Conservation (phyloP, 2,329 filamentous ascomycete species). For the Fusarium sp. region DNA sequence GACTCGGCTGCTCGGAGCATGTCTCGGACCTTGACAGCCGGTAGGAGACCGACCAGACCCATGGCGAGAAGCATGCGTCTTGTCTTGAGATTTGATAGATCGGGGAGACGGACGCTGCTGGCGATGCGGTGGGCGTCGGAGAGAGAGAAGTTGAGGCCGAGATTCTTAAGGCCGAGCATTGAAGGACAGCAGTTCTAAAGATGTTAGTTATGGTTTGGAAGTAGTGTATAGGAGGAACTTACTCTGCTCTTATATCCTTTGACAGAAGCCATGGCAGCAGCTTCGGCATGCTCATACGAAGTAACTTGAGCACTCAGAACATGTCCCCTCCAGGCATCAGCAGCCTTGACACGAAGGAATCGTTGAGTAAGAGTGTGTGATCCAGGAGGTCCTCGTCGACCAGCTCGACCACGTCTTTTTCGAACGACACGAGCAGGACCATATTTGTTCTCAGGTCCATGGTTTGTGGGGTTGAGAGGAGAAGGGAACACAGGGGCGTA, state of each 20-base stretch:
- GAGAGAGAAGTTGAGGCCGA: slow-evolving; percentile 40
- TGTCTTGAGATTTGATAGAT: slow-evolving; percentile 45
- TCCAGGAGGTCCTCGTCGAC: slow-evolving; percentile 29
- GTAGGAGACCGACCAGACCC: slow-evolving; percentile 47
- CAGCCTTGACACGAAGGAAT: slow-evolving; percentile 57
- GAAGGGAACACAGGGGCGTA: slow-evolving; percentile 45
- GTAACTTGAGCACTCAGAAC: slow-evolving; percentile 46
- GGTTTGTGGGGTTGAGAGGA: slow-evolving; percentile 45
- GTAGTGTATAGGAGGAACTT: slow-evolving; percentile 10
- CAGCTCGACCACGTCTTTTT: slow-evolving; percentile 32
- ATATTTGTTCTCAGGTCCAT: slow-evolving; percentile 26
- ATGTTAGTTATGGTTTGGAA: slow-evolving; percentile 1
- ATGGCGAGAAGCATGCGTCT: slow-evolving; percentile 47
- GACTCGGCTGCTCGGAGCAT: slow-evolving; percentile 31
- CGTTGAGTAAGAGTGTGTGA: slow-evolving; percentile 55
- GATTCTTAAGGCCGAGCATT: slow-evolving; percentile 27
- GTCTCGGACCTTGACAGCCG: slow-evolving; percentile 39
- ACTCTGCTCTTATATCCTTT: slow-evolving; percentile 29
- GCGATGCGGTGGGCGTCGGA: slow-evolving; percentile 29
- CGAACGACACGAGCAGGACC: slow-evolving; percentile 31
- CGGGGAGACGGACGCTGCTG: slow-evolving; percentile 40
- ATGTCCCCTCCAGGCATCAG: slow-evolving; percentile 54
- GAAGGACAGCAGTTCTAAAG: slow-evolving; percentile 36
- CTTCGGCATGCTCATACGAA: slow-evolving; percentile 36
- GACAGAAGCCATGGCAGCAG: slow-evolving; percentile 8